These are phyloP conservation scores for Conticribra weissflogii DNA, from an alignment of 108 stramenopile species.

Conservation along the genomic window DNA sequence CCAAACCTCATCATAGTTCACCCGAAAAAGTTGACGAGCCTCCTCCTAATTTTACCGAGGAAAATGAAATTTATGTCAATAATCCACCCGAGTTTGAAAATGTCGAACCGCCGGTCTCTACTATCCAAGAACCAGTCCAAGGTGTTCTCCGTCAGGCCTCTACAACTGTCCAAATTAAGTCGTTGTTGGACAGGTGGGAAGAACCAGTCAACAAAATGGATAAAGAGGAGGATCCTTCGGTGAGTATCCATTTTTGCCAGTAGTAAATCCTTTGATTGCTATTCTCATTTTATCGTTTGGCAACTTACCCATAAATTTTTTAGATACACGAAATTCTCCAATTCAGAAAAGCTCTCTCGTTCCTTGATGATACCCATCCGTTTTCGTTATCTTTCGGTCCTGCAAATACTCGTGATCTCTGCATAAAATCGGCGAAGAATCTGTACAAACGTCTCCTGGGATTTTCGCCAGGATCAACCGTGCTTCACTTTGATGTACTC, in stretches of 20 bases:
- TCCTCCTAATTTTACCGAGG: constrained; percentile 10
- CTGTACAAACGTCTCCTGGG: constrained; percentile 57
- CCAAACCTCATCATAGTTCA: neutral
- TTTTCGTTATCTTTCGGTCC: constrained; percentile 71
- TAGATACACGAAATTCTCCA: constrained; percentile 62
- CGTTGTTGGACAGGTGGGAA: constrained; percentile 74
- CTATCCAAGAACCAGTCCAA: constrained; percentile 36
- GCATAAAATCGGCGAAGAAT: constrained; percentile 64
- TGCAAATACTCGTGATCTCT: constrained; percentile 58
- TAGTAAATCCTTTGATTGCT: neutral
- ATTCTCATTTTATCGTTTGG: neutral
- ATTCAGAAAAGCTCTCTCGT: constrained; percentile 67
- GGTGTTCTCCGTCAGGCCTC: constrained; percentile 27
- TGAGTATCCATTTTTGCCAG: neutral
- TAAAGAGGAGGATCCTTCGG: constrained; percentile 30
- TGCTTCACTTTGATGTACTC: constrained; percentile 68
- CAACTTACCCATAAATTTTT: neutral
- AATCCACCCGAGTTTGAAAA: constrained; percentile 5
- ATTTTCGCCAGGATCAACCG: constrained; percentile 31
- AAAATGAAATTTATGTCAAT: constrained; percentile 1
- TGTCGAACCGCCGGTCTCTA: constrained; percentile 19
- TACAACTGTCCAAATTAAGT: constrained; percentile 45
- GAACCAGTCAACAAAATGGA: constrained; percentile 68
- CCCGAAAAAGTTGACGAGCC: neutral
- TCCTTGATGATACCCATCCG: constrained; percentile 66